Conservation (phyloP, 805 yeast species). For the Priceomyces haplophilus region DNA sequence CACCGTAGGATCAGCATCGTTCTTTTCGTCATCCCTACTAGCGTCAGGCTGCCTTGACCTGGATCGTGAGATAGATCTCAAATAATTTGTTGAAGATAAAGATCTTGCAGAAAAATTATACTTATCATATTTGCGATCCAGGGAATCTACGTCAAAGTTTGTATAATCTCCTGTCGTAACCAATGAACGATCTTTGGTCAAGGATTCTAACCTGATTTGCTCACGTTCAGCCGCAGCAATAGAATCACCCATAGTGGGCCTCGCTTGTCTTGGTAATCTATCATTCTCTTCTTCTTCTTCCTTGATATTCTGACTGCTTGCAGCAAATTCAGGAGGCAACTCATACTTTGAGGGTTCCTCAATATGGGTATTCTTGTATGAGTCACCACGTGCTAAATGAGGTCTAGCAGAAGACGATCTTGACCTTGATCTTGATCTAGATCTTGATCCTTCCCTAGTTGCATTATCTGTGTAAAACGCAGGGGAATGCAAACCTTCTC, state of each 20-base stretch:
- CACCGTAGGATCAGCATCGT: constrained; percentile 33
- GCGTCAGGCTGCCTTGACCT: constrained; percentile 46
- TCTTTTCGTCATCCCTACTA: constrained; percentile 21
- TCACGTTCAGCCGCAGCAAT: constrained; percentile 40
- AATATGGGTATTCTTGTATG: constrained; percentile 58
- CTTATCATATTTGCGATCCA: constrained; percentile 14
- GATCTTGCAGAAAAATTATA: constrained; percentile 30
- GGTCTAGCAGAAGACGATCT: constrained; percentile 39
- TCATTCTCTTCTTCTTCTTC: constrained; percentile 24
- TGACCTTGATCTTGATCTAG: constrained; percentile 33
- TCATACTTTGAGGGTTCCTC: constrained; percentile 45
- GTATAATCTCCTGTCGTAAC: constrained; percentile 47
- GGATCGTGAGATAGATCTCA: constrained; percentile 65
- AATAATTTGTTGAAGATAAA: constrained; percentile 48
- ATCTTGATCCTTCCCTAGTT: constrained; percentile 29
- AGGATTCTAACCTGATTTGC: constrained; percentile 14
- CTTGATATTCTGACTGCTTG: constrained; percentile 18
- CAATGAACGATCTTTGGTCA: constrained; percentile 34
- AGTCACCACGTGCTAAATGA: constrained; percentile 75
- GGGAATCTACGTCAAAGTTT: constrained; percentile 41
- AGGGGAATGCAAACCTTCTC: constrained; percentile 30
- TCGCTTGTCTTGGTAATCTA: constrained; percentile 38
- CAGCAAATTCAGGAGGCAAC: constrained; percentile 37
- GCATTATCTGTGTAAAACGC: constrained; percentile 30
- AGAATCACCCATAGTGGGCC: constrained; percentile 44